phyloP scores from a whole-genome alignment of 768 basidiomycete genomes.

The Naganishia vaughanmartiniae region DNA sequence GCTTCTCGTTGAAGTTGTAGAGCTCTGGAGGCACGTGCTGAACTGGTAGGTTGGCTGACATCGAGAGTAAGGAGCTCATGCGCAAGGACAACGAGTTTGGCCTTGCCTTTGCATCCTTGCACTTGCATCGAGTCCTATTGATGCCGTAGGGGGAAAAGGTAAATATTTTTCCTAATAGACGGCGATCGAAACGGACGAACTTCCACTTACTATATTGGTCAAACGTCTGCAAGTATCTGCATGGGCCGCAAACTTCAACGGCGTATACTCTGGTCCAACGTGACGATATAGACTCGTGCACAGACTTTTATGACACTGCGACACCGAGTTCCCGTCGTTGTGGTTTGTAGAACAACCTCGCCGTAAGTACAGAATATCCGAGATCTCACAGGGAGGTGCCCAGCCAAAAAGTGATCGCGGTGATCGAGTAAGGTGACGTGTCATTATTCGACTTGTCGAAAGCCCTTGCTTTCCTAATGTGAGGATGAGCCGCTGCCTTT shows the following conservation, averaged over 20 bases:
- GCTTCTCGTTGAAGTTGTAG: conserved; percentile 15
- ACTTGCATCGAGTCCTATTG: conserved; percentile 19
- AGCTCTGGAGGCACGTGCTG: conserved; percentile 2
- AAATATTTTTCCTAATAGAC: background rate
- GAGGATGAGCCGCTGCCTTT: no score
- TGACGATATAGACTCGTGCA: background rate
- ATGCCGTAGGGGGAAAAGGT: background rate
- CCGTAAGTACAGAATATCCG: background rate
- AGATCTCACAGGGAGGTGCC: background rate
- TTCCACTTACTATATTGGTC: no score
- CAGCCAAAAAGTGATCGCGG: background rate
- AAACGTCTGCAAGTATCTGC: background rate
- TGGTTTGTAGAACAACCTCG: background rate
- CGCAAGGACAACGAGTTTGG: conserved; percentile 24
- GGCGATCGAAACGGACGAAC: background rate
- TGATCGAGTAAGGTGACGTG: background rate
- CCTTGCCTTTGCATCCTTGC: conserved; percentile 25
- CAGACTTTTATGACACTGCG: background rate
- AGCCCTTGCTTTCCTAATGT: no score
- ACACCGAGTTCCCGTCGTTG: background rate
- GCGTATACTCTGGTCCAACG: background rate
- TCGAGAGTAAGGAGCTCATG: conserved; percentile 22
- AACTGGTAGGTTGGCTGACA: conserved; percentile 18
- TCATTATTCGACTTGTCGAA: no score
- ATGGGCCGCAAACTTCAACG: background rate